Base-by-base conservation (phyloP, 805 yeast species). In the Wickerhamia fluorescens region DNA sequence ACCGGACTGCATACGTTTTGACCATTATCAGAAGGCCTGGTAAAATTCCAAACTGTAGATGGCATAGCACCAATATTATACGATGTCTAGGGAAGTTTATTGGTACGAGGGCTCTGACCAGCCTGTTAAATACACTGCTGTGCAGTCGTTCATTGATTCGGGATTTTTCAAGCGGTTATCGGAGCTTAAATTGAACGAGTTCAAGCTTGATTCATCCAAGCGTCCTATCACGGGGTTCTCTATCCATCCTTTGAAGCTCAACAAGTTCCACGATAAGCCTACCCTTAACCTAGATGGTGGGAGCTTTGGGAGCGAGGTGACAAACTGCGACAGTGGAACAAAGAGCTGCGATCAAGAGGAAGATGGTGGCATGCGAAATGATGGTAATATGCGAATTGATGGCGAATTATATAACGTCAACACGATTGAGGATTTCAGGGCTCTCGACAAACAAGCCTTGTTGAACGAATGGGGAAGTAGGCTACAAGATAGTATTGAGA, bases 401-500 rank as follows among this genome's bases (percentile, higher is more conserved):
- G 40, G 57, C 21, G 46, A 53, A 28, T 46, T 46, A 22, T 27
- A 56, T 24, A 87, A 87, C 49, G 72, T 76, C 25, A 92, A 92
- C 53, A 85, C 95, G 0, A 62, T 87, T 19, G 96, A 89, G 41
- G 87, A 84, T 38, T 92, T 92, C 58, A 85, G 80, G 45, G 53
- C 52, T 12, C 42, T 74, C 0, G 80, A 85, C 45, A 92, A 89
- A 53, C 62, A 65, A 14, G 51, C 56, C 4, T 66, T 81, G 32
- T 44, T 88, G n/a, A 54, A 56, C 15, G 33, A 36, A 12, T 58
- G 66, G 64, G 66, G 65, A 6, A 24, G 36, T 9, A 31, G 36
- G 4, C 43, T 48, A 2, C 40, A 42, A 17, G 49, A 57, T 8
- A 28, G 23, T 23, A 19, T 8, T 8, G 32, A 36, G 40, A 4